phyloP scores from a whole-genome alignment of 2,329 filamentous ascomycete species.

The Penicillium sp. region DNA sequence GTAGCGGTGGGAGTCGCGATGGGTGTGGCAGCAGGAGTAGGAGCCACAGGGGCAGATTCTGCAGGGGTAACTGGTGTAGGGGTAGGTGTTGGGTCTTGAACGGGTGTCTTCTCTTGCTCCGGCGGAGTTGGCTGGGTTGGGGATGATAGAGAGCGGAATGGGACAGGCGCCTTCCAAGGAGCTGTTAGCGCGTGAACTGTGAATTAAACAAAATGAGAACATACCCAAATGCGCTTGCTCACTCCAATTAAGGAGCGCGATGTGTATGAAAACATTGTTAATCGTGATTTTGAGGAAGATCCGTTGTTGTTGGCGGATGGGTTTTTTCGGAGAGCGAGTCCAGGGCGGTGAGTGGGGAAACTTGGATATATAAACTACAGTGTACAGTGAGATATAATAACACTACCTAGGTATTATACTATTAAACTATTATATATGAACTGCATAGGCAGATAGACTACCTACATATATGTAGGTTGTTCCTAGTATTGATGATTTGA shows the following conservation, averaged over 20 bases:
- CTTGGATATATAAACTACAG: background rate
- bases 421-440: background rate
- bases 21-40: background rate
- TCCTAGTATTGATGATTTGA: background rate
- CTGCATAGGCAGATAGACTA: background rate
- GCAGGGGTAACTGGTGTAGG: background rate
- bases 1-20: background rate
- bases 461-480: too few species aligned
- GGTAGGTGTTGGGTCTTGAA: constrained; percentile 1
- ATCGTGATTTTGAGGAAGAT: constrained; percentile 5
- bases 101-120: constrained; percentile 11
- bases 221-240: constrained; percentile 23
- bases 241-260: constrained; percentile 23
- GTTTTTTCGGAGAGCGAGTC: constrained; percentile 20
- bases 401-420: background rate
- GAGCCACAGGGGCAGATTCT: background rate
- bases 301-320: constrained; percentile 14
- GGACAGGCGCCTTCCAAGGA: constrained; percentile 13
- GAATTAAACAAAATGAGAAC: background rate
- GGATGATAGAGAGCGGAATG: constrained; percentile 22
- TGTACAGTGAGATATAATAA: background rate
- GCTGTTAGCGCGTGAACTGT: background rate
- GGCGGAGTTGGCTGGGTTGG: constrained; percentile 17
- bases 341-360: constrained; percentile 5
- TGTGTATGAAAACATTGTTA: constrained; percentile 25